phyloP scores from a whole-genome alignment of 2,329 filamentous ascomycete genomes.

The Phyllosticta paracitricarpa region DNA sequence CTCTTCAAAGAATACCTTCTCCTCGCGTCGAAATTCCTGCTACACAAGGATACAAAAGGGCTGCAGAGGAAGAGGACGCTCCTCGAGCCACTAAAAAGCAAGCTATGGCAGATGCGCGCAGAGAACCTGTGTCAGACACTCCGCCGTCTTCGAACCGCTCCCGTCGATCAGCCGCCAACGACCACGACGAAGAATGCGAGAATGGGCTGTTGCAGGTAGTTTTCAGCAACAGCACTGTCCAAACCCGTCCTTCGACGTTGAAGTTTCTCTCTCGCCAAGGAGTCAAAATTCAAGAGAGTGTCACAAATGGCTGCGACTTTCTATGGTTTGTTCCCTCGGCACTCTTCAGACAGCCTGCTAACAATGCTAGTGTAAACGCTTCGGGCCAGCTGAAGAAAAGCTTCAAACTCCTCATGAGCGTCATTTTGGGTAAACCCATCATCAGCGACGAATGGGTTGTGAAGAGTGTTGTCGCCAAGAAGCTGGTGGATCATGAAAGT shows the following conservation, averaged over 20 bases:
- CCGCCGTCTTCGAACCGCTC: neutral
- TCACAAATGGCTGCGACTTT: conserved; percentile 1
- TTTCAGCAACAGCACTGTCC: conserved; percentile 1
- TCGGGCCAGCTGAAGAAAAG: neutral
- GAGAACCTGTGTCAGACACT: neutral
- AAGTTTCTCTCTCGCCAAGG: conserved; percentile 1
- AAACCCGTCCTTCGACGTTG: neutral
- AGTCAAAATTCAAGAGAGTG: neutral
- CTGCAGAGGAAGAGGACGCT: neutral
- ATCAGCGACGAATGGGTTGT: conserved; percentile 39
- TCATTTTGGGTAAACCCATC: conserved; percentile 34
- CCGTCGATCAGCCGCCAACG: neutral
- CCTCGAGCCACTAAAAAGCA: neutral
- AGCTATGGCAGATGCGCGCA: neutral
- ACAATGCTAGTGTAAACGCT: neutral
- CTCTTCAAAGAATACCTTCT: too few species aligned
- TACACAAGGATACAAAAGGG: conserved; percentile 1
- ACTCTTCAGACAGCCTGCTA: neutral
- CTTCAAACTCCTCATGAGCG: conserved; percentile 35
- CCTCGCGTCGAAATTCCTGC: neutral
- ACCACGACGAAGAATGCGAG: neutral
- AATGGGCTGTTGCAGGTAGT: neutral
- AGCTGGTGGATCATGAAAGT: conserved; percentile 24
- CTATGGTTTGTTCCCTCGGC: neutral
- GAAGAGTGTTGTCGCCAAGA: conserved; percentile 26